Evolutionary conservation across 129 eudicot species (phyloP).

Genomic region (Escallonia herrerae): DNA sequence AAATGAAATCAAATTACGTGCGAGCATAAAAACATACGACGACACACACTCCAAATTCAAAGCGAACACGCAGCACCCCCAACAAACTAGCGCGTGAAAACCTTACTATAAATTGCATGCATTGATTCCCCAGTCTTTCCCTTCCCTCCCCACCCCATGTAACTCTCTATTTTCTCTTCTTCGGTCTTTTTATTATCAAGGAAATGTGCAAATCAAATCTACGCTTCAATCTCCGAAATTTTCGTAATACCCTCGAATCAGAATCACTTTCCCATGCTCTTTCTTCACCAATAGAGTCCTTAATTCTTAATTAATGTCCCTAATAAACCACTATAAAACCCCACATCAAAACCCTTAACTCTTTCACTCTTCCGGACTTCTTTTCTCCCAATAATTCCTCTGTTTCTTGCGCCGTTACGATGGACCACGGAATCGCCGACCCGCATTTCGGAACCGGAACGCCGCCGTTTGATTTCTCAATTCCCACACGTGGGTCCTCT

Average conservation of each 20-base stretch:
- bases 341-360: constrained; percentile 7
- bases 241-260: background rate
- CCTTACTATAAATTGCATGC: constrained; percentile 50
- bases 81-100: constrained; percentile 24
- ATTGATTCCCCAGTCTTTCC: constrained; percentile 7
- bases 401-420: too few relatives aligned
- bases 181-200: background rate
- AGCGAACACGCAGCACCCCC: background rate
- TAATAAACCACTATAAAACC: background rate
- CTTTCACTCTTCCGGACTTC: constrained; percentile 1
- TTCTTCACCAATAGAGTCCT: background rate
- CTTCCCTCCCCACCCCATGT: background rate
- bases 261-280: background rate
- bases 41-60: too few relatives aligned
- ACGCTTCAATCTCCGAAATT: background rate
- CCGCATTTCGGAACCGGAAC: background rate
- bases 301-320: background rate
- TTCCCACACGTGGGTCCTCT: background rate
- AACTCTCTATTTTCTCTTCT: background rate
- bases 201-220: background rate
- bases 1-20: too few relatives aligned
- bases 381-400: constrained; percentile 15
- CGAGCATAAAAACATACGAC: too few relatives aligned
- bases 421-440: background rate
- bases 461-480: background rate